Base-by-base conservation (phyloP, 1,284 basidiomycete genomes). In the Microbotryomycetes sp. region DNA sequence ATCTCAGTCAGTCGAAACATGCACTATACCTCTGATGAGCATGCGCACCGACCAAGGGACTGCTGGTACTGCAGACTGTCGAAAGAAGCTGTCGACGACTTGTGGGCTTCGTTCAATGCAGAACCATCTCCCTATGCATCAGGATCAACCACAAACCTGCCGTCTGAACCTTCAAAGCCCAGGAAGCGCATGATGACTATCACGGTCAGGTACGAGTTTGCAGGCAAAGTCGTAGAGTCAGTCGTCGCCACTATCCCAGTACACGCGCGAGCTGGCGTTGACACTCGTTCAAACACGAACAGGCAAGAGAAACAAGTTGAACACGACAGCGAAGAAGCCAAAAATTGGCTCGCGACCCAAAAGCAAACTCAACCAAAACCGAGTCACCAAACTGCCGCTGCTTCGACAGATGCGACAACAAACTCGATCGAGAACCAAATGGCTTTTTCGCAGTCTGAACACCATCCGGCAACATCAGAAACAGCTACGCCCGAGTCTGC, bases 231-330 rank as follows among this genome's bases (percentile, higher is more conserved):
- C 35, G 78, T 86, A 52, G 76, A 78, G 88, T 88, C 74, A 72
- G 85, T 79, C 15, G 28, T 16, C 7, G 31, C 6, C 28, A 28
- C 45, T 52, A 5, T 24, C 9, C 6, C 2, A 13, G 35, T 11
- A 30, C 47, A 31, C 21, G 11, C 23, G n/a, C 28, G 26, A 15
- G 41, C 15, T 16, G 1, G 3, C 16, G 18, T 5, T 52, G 5
- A 46, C 26, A 54, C 57, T 18, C 47, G n/a, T 57, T 47, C 30
- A 59, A 23, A 29, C 48, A 46, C 50, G 5, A 27, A 4, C 71
- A 89, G 88, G 56, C 84, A 89, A 73, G 78, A 88, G 6, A 79
- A 83, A 21, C 82, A 87, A 65, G 88, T 89, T 1, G 76, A 80
- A 13, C 85, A 83, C 68, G 81, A 83, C 68, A 88, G 87, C 1